A percentile compares a stretch with the other conserved stretches of the same genome.
Evolutionary conservation across 768 basidiomycete genomes (phyloP).

Genomic region (Collybia nuda): DNA sequence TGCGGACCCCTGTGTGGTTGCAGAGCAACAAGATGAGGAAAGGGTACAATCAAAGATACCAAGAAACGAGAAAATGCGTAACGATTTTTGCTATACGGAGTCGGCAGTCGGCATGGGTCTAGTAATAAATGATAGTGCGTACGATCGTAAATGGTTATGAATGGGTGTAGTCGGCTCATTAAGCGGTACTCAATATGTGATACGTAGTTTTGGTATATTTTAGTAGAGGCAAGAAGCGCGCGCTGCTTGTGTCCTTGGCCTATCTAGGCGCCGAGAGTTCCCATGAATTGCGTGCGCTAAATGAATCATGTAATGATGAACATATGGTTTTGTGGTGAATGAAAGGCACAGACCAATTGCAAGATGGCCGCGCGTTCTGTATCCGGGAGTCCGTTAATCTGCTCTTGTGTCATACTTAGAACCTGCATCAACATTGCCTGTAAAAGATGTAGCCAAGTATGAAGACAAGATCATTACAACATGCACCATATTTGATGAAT

Average conservation of each 20-base stretch:
- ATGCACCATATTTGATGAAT: constrained; percentile 11
- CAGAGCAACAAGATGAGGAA: too few species aligned
- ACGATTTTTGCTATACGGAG: too few species aligned
- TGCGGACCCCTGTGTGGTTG: background rate
- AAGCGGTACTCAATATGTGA: background rate
- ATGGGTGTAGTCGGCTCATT: constrained; percentile 1
- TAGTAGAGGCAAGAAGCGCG: background rate
- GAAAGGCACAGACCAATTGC: constrained; percentile 56
- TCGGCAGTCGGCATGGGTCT: too few species aligned
- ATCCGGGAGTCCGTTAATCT: constrained; percentile 80
- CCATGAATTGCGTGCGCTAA: constrained; percentile 40
- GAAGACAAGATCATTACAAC: constrained; percentile 7
- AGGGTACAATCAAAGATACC: too few species aligned
- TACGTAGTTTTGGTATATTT: background rate
- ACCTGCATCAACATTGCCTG: constrained; percentile 89
- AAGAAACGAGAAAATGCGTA: too few species aligned
- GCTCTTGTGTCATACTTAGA: constrained; percentile 74
- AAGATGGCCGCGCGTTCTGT: constrained; percentile 78
- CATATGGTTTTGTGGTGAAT: background rate
- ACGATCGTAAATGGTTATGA: constrained; percentile 1
- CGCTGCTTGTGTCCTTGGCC: background rate
- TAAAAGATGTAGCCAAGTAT: background rate
- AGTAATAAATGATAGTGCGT: background rate
- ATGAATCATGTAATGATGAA: constrained; percentile 2
- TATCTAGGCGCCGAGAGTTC: constrained; percentile 18